Percentiles rank a stretch among this genome's conserved stretches.
Evolutionary conservation across 345 rosid genomes (phyloP).

Genomic region (Zanthoxylum bungeanum): DNA sequence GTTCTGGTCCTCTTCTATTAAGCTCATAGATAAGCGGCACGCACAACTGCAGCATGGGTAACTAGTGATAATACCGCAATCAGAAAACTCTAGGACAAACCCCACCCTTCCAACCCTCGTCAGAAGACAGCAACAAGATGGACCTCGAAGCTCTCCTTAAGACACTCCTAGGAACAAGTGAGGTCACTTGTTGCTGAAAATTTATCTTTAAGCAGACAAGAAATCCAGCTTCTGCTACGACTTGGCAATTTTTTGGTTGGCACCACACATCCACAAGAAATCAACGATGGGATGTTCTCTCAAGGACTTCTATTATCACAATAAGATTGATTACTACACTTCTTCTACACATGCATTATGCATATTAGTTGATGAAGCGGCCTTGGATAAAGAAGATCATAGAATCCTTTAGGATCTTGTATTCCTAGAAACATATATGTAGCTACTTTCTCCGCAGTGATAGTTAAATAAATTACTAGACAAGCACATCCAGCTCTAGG

Average conservation of each 20-base stretch:
- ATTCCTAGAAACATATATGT: constrained; percentile 43
- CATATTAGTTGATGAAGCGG: constrained; percentile 41
- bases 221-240: constrained; percentile 20
- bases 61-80: no score
- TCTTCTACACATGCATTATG: no score
- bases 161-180: no score
- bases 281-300: constrained; percentile 24
- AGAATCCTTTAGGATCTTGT: constrained; percentile 53
- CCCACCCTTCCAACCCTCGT: no score
- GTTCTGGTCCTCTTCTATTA: no score
- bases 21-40: no score
- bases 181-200: constrained; percentile 40
- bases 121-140: no score
- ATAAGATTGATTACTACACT: constrained; percentile 35
- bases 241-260: constrained; percentile 28
- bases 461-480: constrained; percentile 50
- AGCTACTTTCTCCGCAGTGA: constrained; percentile 37
- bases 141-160: no score
- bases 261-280: constrained; percentile 22
- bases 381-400: constrained; percentile 31
- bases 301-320: constrained; percentile 26
- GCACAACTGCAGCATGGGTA: no score
- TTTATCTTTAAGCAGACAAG: constrained; percentile 30
- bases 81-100: no score
- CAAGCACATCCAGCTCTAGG: constrained; percentile 26